These are phyloP conservation scores for Debaryomyces singareniensis DNA, from an alignment of 1,139 yeast genomes.

Conservation along the genomic window DNA sequence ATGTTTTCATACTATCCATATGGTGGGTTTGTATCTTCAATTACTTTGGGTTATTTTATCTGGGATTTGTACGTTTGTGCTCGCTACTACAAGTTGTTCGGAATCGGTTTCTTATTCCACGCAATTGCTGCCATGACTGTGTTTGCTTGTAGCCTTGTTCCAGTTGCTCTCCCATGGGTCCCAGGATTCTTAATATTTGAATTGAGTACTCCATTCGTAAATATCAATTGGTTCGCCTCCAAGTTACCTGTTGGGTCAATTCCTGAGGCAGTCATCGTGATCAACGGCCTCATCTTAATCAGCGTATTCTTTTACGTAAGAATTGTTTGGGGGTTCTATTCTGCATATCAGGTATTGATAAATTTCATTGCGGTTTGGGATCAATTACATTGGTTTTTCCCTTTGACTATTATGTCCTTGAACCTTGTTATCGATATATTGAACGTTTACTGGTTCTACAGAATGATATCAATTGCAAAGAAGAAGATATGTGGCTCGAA, in stretches of 20 bases:
- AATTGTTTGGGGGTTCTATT: slow-evolving; percentile 84
- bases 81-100: slow-evolving; percentile 58
- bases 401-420: slow-evolving; percentile 45
- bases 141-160: slow-evolving; percentile 47
- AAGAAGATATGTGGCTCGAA: too few relatives aligned
- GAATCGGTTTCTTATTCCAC: slow-evolving; percentile 78
- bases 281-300: slow-evolving; percentile 70
- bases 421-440: slow-evolving; percentile 62
- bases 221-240: slow-evolving; percentile 84
- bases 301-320: slow-evolving; percentile 69
- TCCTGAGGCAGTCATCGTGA: slow-evolving; percentile 43
- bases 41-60: slow-evolving; percentile 81
- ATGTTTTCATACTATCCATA: slow-evolving; percentile 71
- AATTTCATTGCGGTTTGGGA: slow-evolving; percentile 44
- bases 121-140: slow-evolving; percentile 80
- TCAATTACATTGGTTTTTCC: slow-evolving; percentile 17
- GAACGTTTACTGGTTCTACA: slow-evolving; percentile 74
- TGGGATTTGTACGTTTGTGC: slow-evolving; percentile 80
- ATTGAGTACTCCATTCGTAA: slow-evolving; percentile 87
- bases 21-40: slow-evolving; percentile 61
- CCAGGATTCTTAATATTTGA: slow-evolving; percentile 85
- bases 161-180: slow-evolving; percentile 64
- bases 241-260: slow-evolving; percentile 59
- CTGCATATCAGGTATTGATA: slow-evolving; percentile 45
- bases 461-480: slow-evolving; percentile 72